A percentile compares a stretch with the other conserved stretches of the same genome.
Evolutionary conservation across 805 yeast genomes (phyloP).

Genomic region (Suhomyces prunicola): DNA sequence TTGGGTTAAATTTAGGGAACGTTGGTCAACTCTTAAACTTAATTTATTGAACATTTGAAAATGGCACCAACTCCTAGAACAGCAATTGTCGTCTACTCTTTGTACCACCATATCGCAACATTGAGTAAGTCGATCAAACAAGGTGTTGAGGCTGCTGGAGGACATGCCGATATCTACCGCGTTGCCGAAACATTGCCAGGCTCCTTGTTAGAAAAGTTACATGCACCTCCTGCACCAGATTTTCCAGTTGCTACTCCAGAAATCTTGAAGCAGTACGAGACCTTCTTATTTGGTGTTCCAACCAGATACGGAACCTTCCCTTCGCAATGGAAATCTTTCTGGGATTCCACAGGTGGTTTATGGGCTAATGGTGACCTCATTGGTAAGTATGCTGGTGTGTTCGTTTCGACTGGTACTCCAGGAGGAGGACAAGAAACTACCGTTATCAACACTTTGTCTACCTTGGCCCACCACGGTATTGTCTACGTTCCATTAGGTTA

Average conservation of each 20-base stretch:
- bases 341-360: constrained; percentile 23
- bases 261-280: constrained; percentile 21
- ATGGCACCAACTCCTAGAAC: constrained; percentile 16
- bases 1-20: background rate
- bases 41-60: background rate
- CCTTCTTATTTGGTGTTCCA: constrained; percentile 26
- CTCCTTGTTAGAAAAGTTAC: constrained; percentile 51
- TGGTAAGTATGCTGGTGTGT: constrained; percentile 24
- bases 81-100: constrained; percentile 57
- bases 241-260: constrained; percentile 19
- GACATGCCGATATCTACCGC: constrained; percentile 63
- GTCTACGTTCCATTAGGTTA: constrained; percentile 26
- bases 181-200: constrained; percentile 69
- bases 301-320: constrained; percentile 26
- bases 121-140: constrained; percentile 63
- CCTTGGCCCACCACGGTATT: constrained; percentile 24
- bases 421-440: constrained; percentile 28
- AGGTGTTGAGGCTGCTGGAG: constrained; percentile 70
- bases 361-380: constrained; percentile 22
- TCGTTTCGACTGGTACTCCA: constrained; percentile 22
- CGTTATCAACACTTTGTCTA: constrained; percentile 20
- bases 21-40: background rate
- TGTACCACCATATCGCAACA: constrained; percentile 69
- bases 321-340: constrained; percentile 21
- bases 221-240: constrained; percentile 51